Evolutionary conservation across 2,329 filamentous ascomycete genomes (phyloP).

Genomic region (Arthrocladium fulminans): DNA sequence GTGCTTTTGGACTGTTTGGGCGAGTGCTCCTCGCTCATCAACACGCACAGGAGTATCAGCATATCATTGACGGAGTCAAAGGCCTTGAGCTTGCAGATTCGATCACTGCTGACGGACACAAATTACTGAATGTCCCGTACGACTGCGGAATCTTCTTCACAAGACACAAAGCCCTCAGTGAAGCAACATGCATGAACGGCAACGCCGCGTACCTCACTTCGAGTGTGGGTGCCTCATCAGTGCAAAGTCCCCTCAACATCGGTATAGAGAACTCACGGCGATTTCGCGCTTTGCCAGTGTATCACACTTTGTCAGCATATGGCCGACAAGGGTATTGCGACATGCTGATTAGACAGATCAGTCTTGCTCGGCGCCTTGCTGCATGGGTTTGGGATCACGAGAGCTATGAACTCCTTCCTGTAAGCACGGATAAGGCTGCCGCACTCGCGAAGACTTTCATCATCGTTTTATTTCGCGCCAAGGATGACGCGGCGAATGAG

Average conservation of each 20-base stretch:
- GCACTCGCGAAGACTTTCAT: conserved; percentile 52
- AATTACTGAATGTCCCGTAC: conserved; percentile 90
- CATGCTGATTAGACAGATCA: conserved; percentile 65
- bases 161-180: conserved; percentile 49
- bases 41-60: conserved; percentile 48
- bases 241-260: conserved; percentile 76
- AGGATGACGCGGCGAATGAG: conserved; percentile 53
- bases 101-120: conserved; percentile 79
- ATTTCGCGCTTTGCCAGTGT: conserved; percentile 83
- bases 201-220: conserved; percentile 62
- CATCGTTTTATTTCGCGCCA: conserved; percentile 70
- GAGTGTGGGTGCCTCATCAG: conserved; percentile 33
- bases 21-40: conserved; percentile 44
- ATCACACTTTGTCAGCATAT: conserved; percentile 67
- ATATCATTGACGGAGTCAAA: conserved; percentile 42
- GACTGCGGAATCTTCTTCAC: conserved; percentile 87
- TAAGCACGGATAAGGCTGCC: conserved; percentile 29
- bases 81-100: conserved; percentile 78
- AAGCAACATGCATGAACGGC: conserved; percentile 66
- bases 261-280: conserved; percentile 86
- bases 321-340: conserved; percentile 59
- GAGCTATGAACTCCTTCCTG: conserved; percentile 59
- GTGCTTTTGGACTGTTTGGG: conserved; percentile 78
- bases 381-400: conserved; percentile 52
- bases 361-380: conserved; percentile 60